Base-by-base conservation (phyloP, 805 yeast species). In the Cyberlindnera veronae region DNA sequence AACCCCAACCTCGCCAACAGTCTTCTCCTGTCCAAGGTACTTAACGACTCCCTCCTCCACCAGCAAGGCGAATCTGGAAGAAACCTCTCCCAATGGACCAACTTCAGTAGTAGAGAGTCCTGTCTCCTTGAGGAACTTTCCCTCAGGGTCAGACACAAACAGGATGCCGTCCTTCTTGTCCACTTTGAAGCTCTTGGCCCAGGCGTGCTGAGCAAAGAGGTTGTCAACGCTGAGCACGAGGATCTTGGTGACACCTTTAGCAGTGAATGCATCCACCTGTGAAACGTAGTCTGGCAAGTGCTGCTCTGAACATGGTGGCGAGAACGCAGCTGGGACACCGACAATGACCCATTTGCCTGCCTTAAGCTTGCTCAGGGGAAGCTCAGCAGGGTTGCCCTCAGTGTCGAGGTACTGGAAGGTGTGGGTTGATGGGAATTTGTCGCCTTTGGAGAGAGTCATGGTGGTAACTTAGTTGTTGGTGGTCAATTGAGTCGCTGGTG, bases 281-380 rank as follows among this genome's bases (percentile, higher is more conserved):
- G 39, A 42, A 14, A 49, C 21, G 64, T 66, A 81, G 15, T 77
- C 79, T 41, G 89, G 90, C 43, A 83, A 67, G 63, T 83, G 90
- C 55, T 74, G 67, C 38, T 72, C 79, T 38, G 84, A 69, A 62
- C 90, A 83, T 16, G 90, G 76, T 39, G 90, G 91, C n/a, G 93
- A 83, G 69, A 83, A 85, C 5, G 95, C 90, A 39, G 90, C 93
- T 42, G 93, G 91, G 28, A 84, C 86, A 42, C 84, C 76, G 29
- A 86, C 85, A 43, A 84, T 63, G 21, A 84, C 77, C 27, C 48
- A 48, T 5, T 51, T 41, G 34, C 62, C 60, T 32, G 55, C 51
- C 22, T 49, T 36, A 49, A 63, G 55, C 11, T 53, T 45, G 9
- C 45, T 42, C 22, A 56, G 44, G 20, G 52, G 51, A 32, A 66